Evolutionary conservation across 2,329 filamentous ascomycete species (phyloP).

Genomic region (Colletotrichum plurivorum): DNA sequence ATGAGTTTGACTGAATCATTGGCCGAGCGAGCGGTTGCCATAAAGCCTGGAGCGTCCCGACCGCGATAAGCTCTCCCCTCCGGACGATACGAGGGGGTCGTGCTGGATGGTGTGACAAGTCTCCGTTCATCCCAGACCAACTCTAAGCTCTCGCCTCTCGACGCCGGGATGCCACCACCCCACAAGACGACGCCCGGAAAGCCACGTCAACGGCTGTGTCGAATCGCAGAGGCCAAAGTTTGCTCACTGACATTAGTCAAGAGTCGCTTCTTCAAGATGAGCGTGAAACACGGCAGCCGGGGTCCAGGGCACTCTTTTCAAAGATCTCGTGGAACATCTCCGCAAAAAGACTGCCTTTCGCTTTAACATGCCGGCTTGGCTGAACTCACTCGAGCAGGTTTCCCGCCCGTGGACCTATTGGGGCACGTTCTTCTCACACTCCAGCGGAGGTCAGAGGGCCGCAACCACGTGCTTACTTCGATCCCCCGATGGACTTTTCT

Average conservation of each 20-base stretch:
- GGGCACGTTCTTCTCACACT: constrained; percentile 2
- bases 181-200: background rate
- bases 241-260: constrained; percentile 10
- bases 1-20: constrained; percentile 20
- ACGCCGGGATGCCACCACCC: background rate
- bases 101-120: constrained; percentile 15
- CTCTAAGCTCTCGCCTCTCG: constrained; percentile 6
- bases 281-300: constrained; percentile 5
- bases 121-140: constrained; percentile 29
- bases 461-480: background rate
- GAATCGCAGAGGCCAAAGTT: constrained; percentile 1
- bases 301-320: background rate
- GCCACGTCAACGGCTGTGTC: background rate
- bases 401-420: background rate
- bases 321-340: background rate
- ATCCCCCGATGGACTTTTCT: constrained; percentile 6
- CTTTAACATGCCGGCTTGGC: constrained; percentile 12
- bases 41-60: background rate
- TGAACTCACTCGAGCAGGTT: background rate
- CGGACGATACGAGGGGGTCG: constrained; percentile 12
- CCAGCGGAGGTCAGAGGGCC: constrained; percentile 3
- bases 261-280: background rate
- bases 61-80: constrained; percentile 21
- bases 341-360: background rate
- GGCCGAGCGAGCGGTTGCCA: constrained; percentile 6